Percentiles rank a stretch among this genome's conserved stretches.
phyloP scores from a whole-genome alignment of 345 rosid species.

The Geranium brycei region DNA sequence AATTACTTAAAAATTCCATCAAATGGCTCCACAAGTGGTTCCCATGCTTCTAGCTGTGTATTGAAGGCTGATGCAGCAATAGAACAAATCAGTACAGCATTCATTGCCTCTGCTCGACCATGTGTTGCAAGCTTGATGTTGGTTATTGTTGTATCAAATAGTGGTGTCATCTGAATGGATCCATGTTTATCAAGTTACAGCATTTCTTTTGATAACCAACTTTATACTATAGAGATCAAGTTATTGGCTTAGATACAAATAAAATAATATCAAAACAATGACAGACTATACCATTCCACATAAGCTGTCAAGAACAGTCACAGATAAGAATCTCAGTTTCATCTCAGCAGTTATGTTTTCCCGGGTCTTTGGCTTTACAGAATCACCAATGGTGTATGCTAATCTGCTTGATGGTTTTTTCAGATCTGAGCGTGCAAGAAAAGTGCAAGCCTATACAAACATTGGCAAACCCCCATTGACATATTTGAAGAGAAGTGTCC shows the following conservation, averaged over 20 bases:
- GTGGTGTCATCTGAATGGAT: constrained; percentile 72
- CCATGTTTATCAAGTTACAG: constrained; percentile 10
- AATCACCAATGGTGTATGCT: constrained; percentile 77
- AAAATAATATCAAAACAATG: no score
- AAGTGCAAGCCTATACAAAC: constrained; percentile 75
- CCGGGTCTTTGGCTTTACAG: constrained; percentile 70
- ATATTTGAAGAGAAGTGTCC: neutral
- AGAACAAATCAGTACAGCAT: constrained; percentile 80
- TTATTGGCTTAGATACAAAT: neutral
- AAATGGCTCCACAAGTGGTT: constrained; percentile 95
- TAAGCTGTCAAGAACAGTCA: constrained; percentile 76
- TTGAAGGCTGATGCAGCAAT: constrained; percentile 93
- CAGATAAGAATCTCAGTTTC: constrained; percentile 70
- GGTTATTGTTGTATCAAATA: constrained; percentile 73
- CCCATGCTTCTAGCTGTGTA: constrained; percentile 93
- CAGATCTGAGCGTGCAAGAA: constrained; percentile 79
- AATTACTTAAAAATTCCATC: constrained; percentile 96
- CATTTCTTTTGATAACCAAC: neutral
- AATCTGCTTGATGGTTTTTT: constrained; percentile 69
- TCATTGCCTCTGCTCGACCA: constrained; percentile 87
- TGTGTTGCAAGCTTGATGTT: constrained; percentile 94
- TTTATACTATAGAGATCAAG: neutral
- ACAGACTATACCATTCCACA: constrained; percentile 64
- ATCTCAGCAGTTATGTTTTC: constrained; percentile 80
- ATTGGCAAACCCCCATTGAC: constrained; percentile 1